Conservation (phyloP, 2,329 filamentous ascomycete genomes). For the Rutstroemia sp. region DNA sequence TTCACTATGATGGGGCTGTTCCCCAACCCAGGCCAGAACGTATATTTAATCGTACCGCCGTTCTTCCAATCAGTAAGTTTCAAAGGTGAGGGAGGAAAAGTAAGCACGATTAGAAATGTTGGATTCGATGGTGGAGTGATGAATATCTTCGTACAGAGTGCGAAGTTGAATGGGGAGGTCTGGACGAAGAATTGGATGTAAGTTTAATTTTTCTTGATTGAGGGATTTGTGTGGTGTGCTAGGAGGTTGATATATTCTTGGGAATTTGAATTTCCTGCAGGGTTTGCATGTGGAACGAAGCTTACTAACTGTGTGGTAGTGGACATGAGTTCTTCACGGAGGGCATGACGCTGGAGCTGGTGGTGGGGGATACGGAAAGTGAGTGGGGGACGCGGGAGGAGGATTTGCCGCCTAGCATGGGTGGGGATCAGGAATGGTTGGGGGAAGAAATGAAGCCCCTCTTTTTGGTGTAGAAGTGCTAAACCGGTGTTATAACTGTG, state of each 20-base stretch:
- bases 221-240: neutral
- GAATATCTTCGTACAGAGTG: conserved; percentile 56
- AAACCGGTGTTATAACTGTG: no score
- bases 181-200: conserved; percentile 58
- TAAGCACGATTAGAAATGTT: conserved; percentile 49
- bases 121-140: conserved; percentile 54
- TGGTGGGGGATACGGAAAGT: conserved; percentile 52
- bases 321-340: conserved; percentile 60
- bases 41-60: conserved; percentile 61
- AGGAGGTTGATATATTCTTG: neutral
- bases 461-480: no score
- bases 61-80: conserved; percentile 56
- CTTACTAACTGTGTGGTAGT: neutral
- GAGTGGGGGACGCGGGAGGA: conserved; percentile 50
- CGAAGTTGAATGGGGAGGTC: conserved; percentile 49
- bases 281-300: neutral
- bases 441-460: no score
- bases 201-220: neutral
- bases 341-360: conserved; percentile 55
- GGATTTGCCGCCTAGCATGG: conserved; percentile 53
- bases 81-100: conserved; percentile 49
- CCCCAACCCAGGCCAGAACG: conserved; percentile 60
- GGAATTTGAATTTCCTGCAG: neutral
- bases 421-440: no score
- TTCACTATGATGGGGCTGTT: conserved; percentile 39